These are phyloP conservation scores for Backusella sp. DNA, from an alignment of 192 early-diverging fungal genomes.

Conservation along the genomic window DNA sequence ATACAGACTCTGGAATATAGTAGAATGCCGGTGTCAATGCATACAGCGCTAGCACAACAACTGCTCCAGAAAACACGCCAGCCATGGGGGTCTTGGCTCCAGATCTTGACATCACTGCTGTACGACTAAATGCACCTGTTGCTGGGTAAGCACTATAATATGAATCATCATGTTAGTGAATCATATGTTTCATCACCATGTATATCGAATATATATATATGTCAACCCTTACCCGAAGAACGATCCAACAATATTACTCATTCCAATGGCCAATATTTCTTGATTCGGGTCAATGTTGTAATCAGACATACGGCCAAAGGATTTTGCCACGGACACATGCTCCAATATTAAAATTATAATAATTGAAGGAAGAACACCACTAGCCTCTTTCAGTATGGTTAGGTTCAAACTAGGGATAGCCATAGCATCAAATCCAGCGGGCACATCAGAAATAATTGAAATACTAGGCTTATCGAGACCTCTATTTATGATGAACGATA, in stretches of 20 bases:
- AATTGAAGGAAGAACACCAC: conserved; percentile 56
- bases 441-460: conserved; percentile 70
- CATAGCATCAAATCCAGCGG: conserved; percentile 68
- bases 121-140: conserved; percentile 92
- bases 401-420: conserved; percentile 52
- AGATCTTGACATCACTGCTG: conserved; percentile 79
- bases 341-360: conserved; percentile 82
- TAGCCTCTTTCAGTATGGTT: conserved; percentile 49
- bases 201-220: background rate
- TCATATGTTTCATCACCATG: background rate
- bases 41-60: conserved; percentile 76
- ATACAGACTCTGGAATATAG: conserved; percentile 73
- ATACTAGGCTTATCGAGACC: conserved; percentile 41
- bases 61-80: conserved; percentile 68
- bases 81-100: conserved; percentile 79
- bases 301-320: conserved; percentile 81
- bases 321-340: conserved; percentile 87
- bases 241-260: conserved; percentile 78
- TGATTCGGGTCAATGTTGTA: conserved; percentile 79
- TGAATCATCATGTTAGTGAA: background rate
- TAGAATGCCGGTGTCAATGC: conserved; percentile 81
- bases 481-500: conserved; percentile 59
- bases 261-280: conserved; percentile 86
- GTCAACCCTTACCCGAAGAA: conserved; percentile 65
- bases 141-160: conserved; percentile 71